Evolutionary conservation across 2,329 filamentous ascomycete species (phyloP).

Genomic region (Monascus ruber): DNA sequence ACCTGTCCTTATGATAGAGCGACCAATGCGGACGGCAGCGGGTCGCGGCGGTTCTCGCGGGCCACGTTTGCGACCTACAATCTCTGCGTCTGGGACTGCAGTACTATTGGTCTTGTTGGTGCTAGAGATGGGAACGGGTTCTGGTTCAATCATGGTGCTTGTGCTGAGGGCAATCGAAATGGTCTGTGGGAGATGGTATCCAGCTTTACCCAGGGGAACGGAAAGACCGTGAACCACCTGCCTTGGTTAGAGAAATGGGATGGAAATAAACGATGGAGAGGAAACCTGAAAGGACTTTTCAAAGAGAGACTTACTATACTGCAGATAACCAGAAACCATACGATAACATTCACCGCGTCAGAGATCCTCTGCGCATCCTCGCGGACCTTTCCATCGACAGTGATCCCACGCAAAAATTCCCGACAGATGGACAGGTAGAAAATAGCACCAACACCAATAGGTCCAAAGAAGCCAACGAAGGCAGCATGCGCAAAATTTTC

Average conservation of each 20-base stretch:
- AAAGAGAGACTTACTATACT: conserved; percentile 54
- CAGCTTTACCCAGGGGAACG: conserved; percentile 53
- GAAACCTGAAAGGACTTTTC: conserved; percentile 3
- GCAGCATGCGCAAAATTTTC: conserved; percentile 61
- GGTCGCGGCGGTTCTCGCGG: conserved; percentile 8
- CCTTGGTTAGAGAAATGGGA: conserved; percentile 1
- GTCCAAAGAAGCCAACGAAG: conserved; percentile 88
- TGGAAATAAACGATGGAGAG: background rate
- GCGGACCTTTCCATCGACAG: conserved; percentile 49
- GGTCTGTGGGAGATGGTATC: conserved; percentile 35
- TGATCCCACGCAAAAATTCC: conserved; percentile 56
- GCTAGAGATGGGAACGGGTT: conserved; percentile 18
- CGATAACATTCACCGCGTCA: conserved; percentile 58
- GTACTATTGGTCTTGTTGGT: conserved; percentile 22
- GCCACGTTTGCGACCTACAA: conserved; percentile 12
- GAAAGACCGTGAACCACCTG: conserved; percentile 70
- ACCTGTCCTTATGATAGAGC: conserved; percentile 12
- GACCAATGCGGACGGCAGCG: conserved; percentile 16
- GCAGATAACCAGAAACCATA: conserved; percentile 79
- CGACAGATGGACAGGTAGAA: conserved; percentile 78
- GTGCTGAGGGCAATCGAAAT: conserved; percentile 36
- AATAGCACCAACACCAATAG: conserved; percentile 79
- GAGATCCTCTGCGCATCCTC: conserved; percentile 54
- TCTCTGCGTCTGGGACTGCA: conserved; percentile 12
- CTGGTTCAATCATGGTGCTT: conserved; percentile 17